These are phyloP conservation scores for Diaporthe amygdali DNA, from an alignment of 2,329 filamentous ascomycete genomes.

Conservation along the genomic window DNA sequence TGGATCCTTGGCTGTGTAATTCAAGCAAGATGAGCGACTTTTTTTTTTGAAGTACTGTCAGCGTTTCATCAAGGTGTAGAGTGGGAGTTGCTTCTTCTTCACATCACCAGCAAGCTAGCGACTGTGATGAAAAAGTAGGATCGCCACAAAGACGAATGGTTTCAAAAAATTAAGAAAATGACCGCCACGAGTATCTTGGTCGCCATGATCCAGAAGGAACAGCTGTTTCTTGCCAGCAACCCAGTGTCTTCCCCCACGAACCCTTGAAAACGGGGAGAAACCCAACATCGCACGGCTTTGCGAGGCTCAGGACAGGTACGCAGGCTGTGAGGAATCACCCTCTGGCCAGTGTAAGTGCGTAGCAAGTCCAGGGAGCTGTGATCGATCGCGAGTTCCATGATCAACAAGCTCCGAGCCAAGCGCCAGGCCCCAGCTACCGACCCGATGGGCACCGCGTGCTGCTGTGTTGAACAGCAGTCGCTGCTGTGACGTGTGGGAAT, in stretches of 20 bases:
- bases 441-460: constrained; percentile 18
- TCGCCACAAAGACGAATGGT: not conserved
- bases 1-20: no score
- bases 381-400: constrained; percentile 13
- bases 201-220: constrained; percentile 9
- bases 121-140: not conserved
- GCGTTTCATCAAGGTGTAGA: no score
- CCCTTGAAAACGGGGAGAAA: not conserved
- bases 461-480: constrained; percentile 10
- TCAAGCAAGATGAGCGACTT: no score
- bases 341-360: not conserved
- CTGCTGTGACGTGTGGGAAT: constrained; percentile 12
- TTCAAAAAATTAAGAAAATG: not conserved
- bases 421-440: constrained; percentile 21
- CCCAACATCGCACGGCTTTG: constrained; percentile 20
- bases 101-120: constrained; percentile 3
- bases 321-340: constrained; percentile 11
- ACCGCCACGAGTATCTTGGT: not conserved
- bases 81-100: not conserved
- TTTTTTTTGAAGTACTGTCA: no score
- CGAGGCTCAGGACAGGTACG: constrained; percentile 1
- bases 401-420: not conserved
- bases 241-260: constrained; percentile 10
- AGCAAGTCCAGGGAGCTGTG: not conserved
- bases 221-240: constrained; percentile 12